Conservation (phyloP, 2,329 filamentous ascomycete genomes). For the Colletotrichum sp. region DNA sequence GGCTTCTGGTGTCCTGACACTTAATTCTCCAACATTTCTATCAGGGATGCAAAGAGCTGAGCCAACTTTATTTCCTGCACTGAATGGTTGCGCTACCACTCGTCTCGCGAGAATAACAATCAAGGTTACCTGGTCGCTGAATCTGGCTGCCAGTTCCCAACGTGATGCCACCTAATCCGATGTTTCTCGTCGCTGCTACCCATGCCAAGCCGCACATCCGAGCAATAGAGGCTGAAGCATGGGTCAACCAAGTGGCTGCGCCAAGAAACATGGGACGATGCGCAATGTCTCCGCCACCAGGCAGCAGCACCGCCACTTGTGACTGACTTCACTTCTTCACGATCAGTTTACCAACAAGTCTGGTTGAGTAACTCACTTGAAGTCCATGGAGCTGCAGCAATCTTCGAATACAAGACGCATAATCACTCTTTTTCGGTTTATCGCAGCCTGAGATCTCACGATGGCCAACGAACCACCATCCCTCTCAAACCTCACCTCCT, state of each 20-base stretch:
- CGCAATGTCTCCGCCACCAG: not conserved
- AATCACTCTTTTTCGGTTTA: fast-evolving
- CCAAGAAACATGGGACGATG: not conserved
- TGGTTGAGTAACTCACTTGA: not conserved
- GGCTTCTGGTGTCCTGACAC: no score
- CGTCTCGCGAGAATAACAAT: no score
- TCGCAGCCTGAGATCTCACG: not conserved
- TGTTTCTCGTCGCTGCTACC: not conserved
- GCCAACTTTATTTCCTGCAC: no score
- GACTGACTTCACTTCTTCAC: not conserved
- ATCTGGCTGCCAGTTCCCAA: not conserved
- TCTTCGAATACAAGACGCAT: fast-evolving
- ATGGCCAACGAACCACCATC: not conserved
- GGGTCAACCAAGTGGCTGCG: not conserved
- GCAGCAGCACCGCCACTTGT: not conserved
- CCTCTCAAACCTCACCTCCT: not conserved
- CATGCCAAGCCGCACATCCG: not conserved
- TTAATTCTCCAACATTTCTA: no score
- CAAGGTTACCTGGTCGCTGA: not conserved
- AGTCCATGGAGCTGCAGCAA: fast-evolving
- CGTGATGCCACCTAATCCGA: not conserved
- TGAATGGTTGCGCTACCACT: no score
- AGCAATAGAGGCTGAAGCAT: not conserved
- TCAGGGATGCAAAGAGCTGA: no score
- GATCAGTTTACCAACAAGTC: not conserved